These are phyloP conservation scores for Amanita phalloides DNA, from an alignment of 768 basidiomycete species.

Conservation along the genomic window DNA sequence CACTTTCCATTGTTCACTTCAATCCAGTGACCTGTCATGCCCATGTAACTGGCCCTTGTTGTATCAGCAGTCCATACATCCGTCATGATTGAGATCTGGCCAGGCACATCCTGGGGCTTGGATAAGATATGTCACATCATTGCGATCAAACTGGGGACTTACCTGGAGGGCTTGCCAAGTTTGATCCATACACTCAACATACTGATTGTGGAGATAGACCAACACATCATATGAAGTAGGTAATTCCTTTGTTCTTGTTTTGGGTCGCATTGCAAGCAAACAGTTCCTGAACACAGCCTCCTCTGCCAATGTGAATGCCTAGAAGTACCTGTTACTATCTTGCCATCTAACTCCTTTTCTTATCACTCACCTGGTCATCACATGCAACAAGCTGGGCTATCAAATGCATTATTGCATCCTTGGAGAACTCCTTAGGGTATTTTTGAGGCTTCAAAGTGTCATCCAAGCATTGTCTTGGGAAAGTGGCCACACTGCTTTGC, in stretches of 20 bases:
- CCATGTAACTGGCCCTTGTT: conserved; percentile 12
- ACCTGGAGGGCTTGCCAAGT: conserved; percentile 7
- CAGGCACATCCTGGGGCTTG: conserved; percentile 8
- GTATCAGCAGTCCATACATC: conserved; percentile 14
- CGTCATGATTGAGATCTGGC: conserved; percentile 9
- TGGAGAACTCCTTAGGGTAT: conserved; percentile 7
- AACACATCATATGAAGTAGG: conserved; percentile 10
- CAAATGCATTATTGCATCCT: conserved; percentile 5
- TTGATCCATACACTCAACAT: conserved; percentile 3
- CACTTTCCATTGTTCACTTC: conserved; percentile 12
- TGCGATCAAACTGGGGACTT: conserved; percentile 1
- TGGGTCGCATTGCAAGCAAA: conserved; percentile 11
- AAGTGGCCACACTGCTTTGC: not conserved
- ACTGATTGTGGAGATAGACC: conserved; percentile 11
- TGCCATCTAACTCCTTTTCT: not conserved
- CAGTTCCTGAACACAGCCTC: no score
- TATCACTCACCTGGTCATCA: conserved; percentile 10
- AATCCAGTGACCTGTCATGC: conserved; percentile 12
- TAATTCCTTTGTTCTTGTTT: conserved; percentile 8
- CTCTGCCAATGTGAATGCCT: conserved; percentile 9
- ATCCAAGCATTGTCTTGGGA: not conserved
- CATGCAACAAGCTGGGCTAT: conserved; percentile 9
- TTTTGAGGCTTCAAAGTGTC: not conserved
- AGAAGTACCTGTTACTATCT: conserved; percentile 5
- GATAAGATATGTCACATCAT: not conserved